Conservation (phyloP, 345 rosid species). For the Dovyalis caffra region DNA sequence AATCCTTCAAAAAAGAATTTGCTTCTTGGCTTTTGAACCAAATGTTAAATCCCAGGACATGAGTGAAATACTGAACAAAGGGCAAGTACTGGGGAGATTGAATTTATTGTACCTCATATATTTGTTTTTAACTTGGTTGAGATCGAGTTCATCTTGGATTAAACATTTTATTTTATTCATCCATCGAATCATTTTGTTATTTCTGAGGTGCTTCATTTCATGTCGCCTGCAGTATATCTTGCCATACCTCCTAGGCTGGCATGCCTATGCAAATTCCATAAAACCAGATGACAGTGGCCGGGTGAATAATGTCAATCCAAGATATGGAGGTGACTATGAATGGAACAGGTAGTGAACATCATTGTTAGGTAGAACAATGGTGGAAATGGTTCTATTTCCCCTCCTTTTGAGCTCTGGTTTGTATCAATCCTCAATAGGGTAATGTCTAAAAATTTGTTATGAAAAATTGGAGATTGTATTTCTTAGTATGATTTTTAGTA, state of each 20-base stretch:
- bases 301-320: slow-evolving; percentile 46
- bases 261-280: slow-evolving; percentile 57
- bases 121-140: too few species aligned
- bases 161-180: not conserved
- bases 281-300: slow-evolving; percentile 49
- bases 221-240: slow-evolving; percentile 55
- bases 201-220: not conserved
- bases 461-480: not conserved
- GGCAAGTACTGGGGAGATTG: not conserved
- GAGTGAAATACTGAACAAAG: not conserved
- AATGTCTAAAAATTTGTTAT: not conserved
- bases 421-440: not conserved
- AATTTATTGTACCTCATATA: too few species aligned
- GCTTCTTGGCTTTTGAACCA: too few species aligned
- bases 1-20: not conserved
- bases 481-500: not conserved
- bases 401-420: not conserved
- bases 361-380: not conserved
- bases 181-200: not conserved
- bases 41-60: too few species aligned
- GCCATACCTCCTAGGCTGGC: slow-evolving; percentile 87
- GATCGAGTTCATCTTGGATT: not conserved
- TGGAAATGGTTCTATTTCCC: not conserved
- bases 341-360: slow-evolving; percentile 54
- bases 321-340: slow-evolving; percentile 73